Base-by-base conservation (phyloP, 2,329 filamentous ascomycete genomes). In the Botrytis fabae region DNA sequence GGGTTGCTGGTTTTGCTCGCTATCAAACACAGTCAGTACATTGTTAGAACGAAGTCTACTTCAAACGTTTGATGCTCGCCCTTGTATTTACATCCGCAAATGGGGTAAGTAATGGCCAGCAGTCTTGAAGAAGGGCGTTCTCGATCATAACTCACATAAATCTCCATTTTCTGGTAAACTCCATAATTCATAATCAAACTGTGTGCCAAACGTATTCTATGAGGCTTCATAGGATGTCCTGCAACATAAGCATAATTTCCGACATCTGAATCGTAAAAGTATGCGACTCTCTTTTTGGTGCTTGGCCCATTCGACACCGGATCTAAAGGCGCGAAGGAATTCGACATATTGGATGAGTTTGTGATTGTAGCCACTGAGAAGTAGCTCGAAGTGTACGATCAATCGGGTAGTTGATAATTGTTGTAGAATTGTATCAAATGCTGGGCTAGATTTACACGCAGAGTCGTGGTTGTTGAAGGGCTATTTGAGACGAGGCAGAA, bases 251-350 rank as follows among this genome's bases (percentile, higher is more conserved):
- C 95, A 85, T 98, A 98, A 83, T 98, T 98, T 77, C 95, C 95
- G 81, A 98, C 96, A 84, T 98, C 95, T 4, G 93, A 97, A 81
- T 98, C 95, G 87, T 98, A 98, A 83, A 98, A 98, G 85, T 98
- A 98, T 72, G 95, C 95, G 73, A 98, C 93, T 81, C 95, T 94
- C 84, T 96, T 97, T 81, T 88, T 87, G 78, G 85, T 84, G 40
- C 84, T 84, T 63, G 84, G 80, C 70, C 85, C 85, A 81, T 72
- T 72, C 62, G 63, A 72, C 70, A 83, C 84, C 77, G 84, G 82
- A 80, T 88, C 89, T 76, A 89, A 83, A 74, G 85, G 89, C 77
- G 83, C 86, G 80, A 83, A 85, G 64, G 84, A 82, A 61, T 72
- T 72, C 54, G 70, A 72, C 70, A 72, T 72, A 25, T 80, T 80